A percentile compares a stretch with the other conserved stretches of the same genome.
Evolutionary conservation across 371 early-diverging fungal species (phyloP).

Genomic region (Mucor velutinosus): DNA sequence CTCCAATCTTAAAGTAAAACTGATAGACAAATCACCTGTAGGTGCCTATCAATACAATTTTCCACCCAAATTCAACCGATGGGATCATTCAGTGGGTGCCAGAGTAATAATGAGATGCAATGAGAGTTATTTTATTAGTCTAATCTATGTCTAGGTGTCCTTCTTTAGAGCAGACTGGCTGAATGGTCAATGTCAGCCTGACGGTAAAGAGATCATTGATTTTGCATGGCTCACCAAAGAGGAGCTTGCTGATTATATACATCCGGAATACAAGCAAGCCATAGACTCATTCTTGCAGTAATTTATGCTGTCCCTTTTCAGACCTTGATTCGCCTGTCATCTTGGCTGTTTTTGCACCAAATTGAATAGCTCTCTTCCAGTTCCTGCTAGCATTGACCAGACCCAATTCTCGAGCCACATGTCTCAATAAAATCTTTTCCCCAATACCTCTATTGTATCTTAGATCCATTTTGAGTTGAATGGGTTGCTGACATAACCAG

Average conservation of each 20-base stretch:
- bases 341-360: conserved; percentile 94
- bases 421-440: conserved; percentile 88
- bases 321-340: conserved; percentile 71
- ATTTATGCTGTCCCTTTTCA: conserved; percentile 66
- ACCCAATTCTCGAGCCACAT: conserved; percentile 61
- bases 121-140: neutral
- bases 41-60: conserved; percentile 63
- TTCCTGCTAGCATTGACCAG: conserved; percentile 54
- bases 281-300: conserved; percentile 16
- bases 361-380: conserved; percentile 95
- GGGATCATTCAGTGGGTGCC: conserved; percentile 29
- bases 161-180: conserved; percentile 38
- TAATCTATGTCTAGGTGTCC: conserved; percentile 34
- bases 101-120: conserved; percentile 16
- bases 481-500: conserved; percentile 69
- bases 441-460: conserved; percentile 82
- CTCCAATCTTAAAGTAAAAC: conserved; percentile 68
- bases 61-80: conserved; percentile 36
- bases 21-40: conserved; percentile 72
- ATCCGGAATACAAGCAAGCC: conserved; percentile 22
- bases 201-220: conserved; percentile 65
- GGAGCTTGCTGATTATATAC: conserved; percentile 66
- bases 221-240: conserved; percentile 86
- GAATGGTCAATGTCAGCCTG: conserved; percentile 55
- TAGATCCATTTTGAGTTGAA: conserved; percentile 82